Evolutionary conservation across 2,329 filamentous ascomycete species (phyloP).

Genomic region (Alternaria hordeiaustralica): DNA sequence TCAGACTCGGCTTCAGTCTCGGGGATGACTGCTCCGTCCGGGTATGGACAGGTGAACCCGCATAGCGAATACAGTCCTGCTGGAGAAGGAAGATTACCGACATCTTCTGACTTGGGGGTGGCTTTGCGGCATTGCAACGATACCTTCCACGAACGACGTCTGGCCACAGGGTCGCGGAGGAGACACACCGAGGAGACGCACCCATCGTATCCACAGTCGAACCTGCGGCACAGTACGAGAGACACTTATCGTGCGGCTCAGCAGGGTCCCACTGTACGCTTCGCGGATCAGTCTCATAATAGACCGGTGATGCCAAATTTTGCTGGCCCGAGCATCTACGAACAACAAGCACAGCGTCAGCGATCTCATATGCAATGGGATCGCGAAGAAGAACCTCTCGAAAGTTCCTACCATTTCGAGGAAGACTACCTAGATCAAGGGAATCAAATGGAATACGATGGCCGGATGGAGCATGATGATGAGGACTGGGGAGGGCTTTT

Average conservation of each 20-base stretch:
- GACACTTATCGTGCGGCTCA: background rate
- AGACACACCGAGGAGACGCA: background rate
- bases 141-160: constrained; percentile 17
- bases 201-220: background rate
- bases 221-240: background rate
- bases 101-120: constrained; percentile 32
- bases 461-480: background rate
- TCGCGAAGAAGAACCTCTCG: background rate
- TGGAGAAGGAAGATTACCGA: constrained; percentile 7
- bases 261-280: constrained; percentile 24
- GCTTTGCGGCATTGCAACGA: constrained; percentile 37
- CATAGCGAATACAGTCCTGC: background rate
- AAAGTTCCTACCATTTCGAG: background rate
- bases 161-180: background rate
- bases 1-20: background rate
- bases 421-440: background rate
- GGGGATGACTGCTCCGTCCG: background rate
- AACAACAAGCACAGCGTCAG: constrained; percentile 32
- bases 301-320: constrained; percentile 15
- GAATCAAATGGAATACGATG: background rate
- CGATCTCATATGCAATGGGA: background rate
- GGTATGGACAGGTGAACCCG: background rate
- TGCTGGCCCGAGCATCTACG: constrained; percentile 31
- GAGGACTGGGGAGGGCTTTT: background rate
- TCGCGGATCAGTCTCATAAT: constrained; percentile 7